phyloP scores from a whole-genome alignment of 768 basidiomycete genomes.

The Tylopilus felleus region DNA sequence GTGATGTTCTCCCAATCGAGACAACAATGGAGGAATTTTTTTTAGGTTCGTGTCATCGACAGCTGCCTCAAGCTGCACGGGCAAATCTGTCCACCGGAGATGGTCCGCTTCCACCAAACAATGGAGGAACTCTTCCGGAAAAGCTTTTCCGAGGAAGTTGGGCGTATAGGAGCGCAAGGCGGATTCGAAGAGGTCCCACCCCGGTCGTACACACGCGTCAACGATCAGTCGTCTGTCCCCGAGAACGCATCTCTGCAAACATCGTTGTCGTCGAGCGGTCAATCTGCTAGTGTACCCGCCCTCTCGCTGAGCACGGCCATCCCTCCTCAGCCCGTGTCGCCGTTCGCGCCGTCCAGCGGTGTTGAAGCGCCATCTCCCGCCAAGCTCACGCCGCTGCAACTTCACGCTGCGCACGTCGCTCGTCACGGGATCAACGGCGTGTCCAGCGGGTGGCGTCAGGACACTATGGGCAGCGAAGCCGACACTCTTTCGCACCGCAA shows the following conservation, averaged over 20 bases:
- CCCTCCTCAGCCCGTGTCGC: conserved; percentile 45
- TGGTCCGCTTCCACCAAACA: conserved; percentile 90
- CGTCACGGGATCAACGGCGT: conserved; percentile 82
- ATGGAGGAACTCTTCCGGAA: conserved; percentile 82
- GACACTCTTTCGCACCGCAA: conserved; percentile 60
- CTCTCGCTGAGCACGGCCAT: conserved; percentile 48
- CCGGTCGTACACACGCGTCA: conserved; percentile 40
- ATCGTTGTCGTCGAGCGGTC: conserved; percentile 46
- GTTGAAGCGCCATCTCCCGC: conserved; percentile 20
- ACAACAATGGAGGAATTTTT: not conserved
- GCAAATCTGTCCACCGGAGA: conserved; percentile 78
- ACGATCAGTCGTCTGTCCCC: conserved; percentile 47
- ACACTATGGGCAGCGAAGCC: conserved; percentile 40
- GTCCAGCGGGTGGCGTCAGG: conserved; percentile 66
- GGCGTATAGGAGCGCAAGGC: conserved; percentile 59
- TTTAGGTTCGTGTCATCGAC: conserved; percentile 74
- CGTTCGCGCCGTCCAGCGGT: conserved; percentile 26
- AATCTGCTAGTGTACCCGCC: conserved; percentile 37
- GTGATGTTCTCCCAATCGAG: not conserved
- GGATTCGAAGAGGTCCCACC: conserved; percentile 45
- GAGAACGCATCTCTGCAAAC: conserved; percentile 45
- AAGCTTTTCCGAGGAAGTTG: conserved; percentile 81
- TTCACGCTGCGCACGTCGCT: conserved; percentile 76
- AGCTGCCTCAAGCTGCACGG: conserved; percentile 82
- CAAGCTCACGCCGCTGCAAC: conserved; percentile 74